Percentiles rank a stretch among this genome's conserved stretches.
phyloP scores from a whole-genome alignment of 345 rosid genomes.

The Gossypium mustelinum region DNA sequence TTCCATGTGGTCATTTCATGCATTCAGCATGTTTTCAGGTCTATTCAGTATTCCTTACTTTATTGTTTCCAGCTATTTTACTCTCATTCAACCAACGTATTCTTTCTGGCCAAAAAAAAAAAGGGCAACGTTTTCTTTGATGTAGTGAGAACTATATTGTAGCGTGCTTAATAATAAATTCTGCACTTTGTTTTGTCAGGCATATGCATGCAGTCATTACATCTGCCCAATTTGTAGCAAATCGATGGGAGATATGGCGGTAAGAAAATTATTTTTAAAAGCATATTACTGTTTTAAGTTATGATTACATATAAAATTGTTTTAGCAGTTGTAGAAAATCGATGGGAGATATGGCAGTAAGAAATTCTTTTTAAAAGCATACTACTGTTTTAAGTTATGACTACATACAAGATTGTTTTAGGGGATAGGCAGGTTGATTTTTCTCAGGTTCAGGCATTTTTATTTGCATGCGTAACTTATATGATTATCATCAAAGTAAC shows the following conservation, averaged over 20 bases:
- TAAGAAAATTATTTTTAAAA: conserved; percentile 23
- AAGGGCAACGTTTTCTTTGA: background rate
- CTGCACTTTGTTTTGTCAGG: conserved; percentile 30
- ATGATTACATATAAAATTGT: background rate
- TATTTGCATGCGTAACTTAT: background rate
- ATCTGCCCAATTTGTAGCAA: conserved; percentile 64
- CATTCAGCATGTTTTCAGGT: conserved; percentile 68
- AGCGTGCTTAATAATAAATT: conserved; percentile 13
- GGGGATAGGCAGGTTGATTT: background rate
- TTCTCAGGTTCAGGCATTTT: background rate
- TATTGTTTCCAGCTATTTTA: background rate
- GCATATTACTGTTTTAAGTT: background rate
- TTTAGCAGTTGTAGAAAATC: conserved; percentile 41
- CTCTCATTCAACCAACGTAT: background rate
- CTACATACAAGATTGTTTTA: background rate
- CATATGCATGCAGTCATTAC: conserved; percentile 60
- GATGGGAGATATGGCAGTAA: conserved; percentile 62
- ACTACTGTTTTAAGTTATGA: background rate
- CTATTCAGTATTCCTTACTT: conserved; percentile 3
- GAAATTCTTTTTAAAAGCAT: conserved; percentile 2
- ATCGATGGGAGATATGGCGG: conserved; percentile 65
- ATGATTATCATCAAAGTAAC: too few species aligned
- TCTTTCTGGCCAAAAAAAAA: background rate
- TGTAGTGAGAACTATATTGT: background rate
- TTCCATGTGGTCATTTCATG: conserved; percentile 67